Conservation (phyloP, 306 rosid species). For the Cyamopsis tetragonoloba region DNA sequence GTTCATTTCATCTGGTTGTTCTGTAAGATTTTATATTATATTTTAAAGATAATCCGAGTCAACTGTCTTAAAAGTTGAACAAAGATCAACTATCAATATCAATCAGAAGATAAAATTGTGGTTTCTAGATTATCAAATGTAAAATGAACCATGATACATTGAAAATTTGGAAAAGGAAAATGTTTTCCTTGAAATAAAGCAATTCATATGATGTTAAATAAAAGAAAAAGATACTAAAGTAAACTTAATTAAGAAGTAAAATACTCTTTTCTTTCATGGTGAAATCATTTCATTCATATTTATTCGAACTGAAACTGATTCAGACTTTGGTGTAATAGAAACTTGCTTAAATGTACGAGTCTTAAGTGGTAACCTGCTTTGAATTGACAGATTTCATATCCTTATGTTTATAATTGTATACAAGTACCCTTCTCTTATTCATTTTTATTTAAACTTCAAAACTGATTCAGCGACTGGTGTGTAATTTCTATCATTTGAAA, state of each 20-base stretch:
- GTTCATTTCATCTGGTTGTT: constrained; percentile 24
- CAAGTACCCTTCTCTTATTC: too few species aligned
- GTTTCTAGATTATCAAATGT: not conserved
- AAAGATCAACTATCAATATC: not conserved
- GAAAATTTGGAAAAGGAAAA: not conserved
- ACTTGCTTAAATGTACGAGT: not conserved
- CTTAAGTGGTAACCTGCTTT: not conserved
- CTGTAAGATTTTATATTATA: constrained; percentile 11
- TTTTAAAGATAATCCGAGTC: not conserved
- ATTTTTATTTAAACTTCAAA: too few species aligned
- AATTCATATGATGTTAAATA: constrained; percentile 16
- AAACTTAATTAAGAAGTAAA: not conserved
- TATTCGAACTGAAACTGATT: not conserved
- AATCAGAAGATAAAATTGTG: constrained; percentile 4
- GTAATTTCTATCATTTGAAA: too few species aligned
- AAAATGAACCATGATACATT: not conserved
- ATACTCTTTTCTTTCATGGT: not conserved
- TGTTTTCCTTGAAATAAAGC: constrained; percentile 4
- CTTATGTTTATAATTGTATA: not conserved
- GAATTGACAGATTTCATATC: not conserved
- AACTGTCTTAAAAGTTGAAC: constrained; percentile 11
- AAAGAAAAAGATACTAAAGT: not conserved
- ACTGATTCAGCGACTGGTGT: too few species aligned
- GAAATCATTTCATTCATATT: constrained; percentile 7
- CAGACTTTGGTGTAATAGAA: not conserved